Conservation (phyloP, 148 eudicot genomes). For the Rhododendron ferrugineum region DNA sequence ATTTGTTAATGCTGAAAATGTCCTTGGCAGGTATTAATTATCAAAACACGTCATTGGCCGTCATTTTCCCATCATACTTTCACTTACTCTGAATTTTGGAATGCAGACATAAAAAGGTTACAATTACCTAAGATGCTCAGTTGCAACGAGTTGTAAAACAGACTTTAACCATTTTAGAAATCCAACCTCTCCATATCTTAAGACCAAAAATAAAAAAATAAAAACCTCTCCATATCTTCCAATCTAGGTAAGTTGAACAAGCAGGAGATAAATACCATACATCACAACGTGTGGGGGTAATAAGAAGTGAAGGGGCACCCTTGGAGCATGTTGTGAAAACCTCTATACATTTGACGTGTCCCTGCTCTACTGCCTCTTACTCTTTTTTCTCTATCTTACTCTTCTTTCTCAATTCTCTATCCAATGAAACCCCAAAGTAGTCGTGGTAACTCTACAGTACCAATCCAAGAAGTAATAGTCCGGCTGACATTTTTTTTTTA, state of each 20-base stretch:
- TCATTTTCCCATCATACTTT: background rate
- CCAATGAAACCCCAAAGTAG: background rate
- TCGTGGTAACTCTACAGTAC: background rate
- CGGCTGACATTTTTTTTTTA: background rate
- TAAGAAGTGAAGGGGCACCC: background rate
- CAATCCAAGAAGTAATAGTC: background rate
- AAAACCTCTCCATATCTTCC: background rate
- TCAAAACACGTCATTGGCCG: too few relatives aligned
- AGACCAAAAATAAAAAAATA: too few relatives aligned
- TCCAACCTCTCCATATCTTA: background rate
- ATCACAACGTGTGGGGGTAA: background rate
- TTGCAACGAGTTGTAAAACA: background rate
- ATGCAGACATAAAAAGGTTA: background rate
- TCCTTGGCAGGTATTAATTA: too few relatives aligned
- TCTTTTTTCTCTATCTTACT: background rate
- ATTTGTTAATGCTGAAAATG: too few relatives aligned
- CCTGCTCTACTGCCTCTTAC: background rate
- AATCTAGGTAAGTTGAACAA: background rate
- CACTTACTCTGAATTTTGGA: background rate
- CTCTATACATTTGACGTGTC: background rate
- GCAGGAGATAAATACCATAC: background rate
- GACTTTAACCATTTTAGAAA: background rate
- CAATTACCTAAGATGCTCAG: background rate
- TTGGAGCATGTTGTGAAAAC: background rate
- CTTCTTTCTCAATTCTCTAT: background rate